Conservation (phyloP, 1,139 yeast genomes). For the Eremothecium cymbalariae region DNA sequence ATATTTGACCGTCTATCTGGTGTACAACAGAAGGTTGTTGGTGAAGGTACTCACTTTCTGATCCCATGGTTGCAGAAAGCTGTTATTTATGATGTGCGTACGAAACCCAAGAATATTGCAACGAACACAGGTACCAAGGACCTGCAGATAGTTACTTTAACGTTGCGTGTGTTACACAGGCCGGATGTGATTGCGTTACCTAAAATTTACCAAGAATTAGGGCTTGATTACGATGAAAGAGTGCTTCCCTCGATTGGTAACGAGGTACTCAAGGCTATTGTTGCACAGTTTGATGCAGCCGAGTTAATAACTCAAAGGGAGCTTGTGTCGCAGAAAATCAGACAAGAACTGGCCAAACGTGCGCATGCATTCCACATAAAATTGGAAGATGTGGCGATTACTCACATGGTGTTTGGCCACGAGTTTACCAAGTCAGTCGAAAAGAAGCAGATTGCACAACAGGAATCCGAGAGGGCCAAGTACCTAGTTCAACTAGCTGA, state of each 20-base stretch:
- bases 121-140: conserved; percentile 97
- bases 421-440: conserved; percentile 99
- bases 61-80: conserved; percentile 96
- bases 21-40: conserved; percentile 76
- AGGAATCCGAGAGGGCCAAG: conserved; percentile 96
- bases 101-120: conserved; percentile 85
- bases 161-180: conserved; percentile 86
- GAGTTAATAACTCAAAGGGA: conserved; percentile 97
- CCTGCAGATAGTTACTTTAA: conserved; percentile 88
- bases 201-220: conserved; percentile 78
- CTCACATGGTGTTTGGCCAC: conserved; percentile 94
- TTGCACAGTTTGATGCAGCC: conserved; percentile 97
- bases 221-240: conserved; percentile 93
- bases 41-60: conserved; percentile 95
- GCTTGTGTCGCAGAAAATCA: conserved; percentile 81
- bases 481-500: conserved; percentile 94
- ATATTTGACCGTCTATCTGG: conserved; percentile 89
- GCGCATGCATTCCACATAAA: conserved; percentile 84
- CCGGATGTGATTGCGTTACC: conserved; percentile 86
- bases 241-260: conserved; percentile 96
- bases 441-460: conserved; percentile 98
- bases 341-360: conserved; percentile 76
- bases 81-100: conserved; percentile 81
- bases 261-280: conserved; percentile 89
- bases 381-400: conserved; percentile 94